Evolutionary conservation across 345 rosid genomes (phyloP).

Genomic region (Rhizophora apiculata): DNA sequence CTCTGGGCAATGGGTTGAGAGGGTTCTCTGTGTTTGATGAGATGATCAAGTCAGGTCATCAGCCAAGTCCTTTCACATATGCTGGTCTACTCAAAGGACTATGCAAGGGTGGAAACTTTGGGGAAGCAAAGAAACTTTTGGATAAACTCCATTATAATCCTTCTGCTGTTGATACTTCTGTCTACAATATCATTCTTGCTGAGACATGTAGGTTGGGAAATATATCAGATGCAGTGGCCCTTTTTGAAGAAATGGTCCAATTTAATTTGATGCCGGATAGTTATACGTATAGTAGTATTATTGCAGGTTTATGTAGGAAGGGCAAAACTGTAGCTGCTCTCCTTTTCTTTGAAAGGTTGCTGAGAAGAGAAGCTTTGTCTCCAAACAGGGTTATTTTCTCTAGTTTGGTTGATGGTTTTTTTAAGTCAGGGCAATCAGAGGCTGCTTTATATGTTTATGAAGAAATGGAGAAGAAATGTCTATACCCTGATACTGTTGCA

Average conservation of each 20-base stretch:
- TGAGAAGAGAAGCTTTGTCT: constrained; percentile 37
- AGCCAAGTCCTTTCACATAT: constrained; percentile 64
- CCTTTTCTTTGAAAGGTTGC: constrained; percentile 49
- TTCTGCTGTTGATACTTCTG: constrained; percentile 53
- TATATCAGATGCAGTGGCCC: constrained; percentile 53
- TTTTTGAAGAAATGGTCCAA: constrained; percentile 67
- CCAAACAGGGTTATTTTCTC: constrained; percentile 50
- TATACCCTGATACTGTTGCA: constrained; percentile 50
- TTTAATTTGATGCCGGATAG: constrained; percentile 54
- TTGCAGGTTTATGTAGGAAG: constrained; percentile 65
- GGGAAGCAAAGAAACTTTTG: constrained; percentile 61
- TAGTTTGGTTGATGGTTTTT: constrained; percentile 63
- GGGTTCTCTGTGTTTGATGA: constrained; percentile 71
- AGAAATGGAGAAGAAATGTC: constrained; percentile 47
- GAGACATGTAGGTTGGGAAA: constrained; percentile 57
- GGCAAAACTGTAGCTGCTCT: constrained; percentile 68
- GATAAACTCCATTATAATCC: constrained; percentile 49
- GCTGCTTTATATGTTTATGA: constrained; percentile 44
- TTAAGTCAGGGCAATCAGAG: constrained; percentile 64
- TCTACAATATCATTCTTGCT: constrained; percentile 68
- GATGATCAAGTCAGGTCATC: constrained; percentile 61
- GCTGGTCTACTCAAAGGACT: constrained; percentile 83
- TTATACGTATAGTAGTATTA: constrained; percentile 60
- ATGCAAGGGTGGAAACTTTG: constrained; percentile 62
- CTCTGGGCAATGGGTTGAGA: constrained; percentile 50